Percentiles rank a stretch among this genome's conserved stretches.
Evolutionary conservation across 352 stramenopile genomes (phyloP).

Genomic region (Globisporangium apiculatum): DNA sequence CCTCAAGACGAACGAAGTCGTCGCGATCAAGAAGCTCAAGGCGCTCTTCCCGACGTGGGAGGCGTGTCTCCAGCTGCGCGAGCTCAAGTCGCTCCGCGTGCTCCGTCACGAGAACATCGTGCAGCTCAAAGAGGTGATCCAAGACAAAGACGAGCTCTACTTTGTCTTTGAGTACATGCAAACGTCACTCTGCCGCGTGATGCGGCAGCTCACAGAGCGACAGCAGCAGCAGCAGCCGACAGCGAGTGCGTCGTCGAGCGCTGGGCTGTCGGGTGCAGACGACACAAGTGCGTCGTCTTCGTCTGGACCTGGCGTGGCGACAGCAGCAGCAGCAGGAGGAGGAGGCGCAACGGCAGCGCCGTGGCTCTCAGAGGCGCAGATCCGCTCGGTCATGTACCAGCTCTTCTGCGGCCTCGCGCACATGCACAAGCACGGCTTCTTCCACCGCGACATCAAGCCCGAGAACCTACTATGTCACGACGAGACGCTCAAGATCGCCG

Average conservation of each 20-base stretch:
- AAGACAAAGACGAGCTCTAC: slow-evolving; percentile 83
- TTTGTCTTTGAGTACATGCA: slow-evolving; percentile 88
- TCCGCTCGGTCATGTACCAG: slow-evolving; percentile 74
- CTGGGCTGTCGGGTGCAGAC: background rate
- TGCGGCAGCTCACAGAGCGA: slow-evolving; percentile 28
- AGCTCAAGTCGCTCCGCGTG: slow-evolving; percentile 71
- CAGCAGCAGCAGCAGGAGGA: slow-evolving; percentile 1
- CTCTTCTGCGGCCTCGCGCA: slow-evolving; percentile 68
- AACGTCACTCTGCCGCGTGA: slow-evolving; percentile 68
- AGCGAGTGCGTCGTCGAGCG: background rate
- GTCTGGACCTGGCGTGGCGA: too few relatives aligned
- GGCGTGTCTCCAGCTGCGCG: slow-evolving; percentile 71
- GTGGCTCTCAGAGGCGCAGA: slow-evolving; percentile 55
- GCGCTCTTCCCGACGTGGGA: slow-evolving; percentile 73
- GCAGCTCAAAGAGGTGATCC: slow-evolving; percentile 80
- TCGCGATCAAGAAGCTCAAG: slow-evolving; percentile 87
- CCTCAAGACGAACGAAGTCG: slow-evolving; percentile 86
- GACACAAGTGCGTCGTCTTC: background rate
- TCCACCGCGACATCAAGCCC: slow-evolving; percentile 79
- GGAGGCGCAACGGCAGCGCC: background rate
- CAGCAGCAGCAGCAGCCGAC: slow-evolving; percentile 14
- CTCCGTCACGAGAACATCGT: slow-evolving; percentile 82
- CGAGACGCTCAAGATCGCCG: slow-evolving; percentile 67
- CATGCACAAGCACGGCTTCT: slow-evolving; percentile 83
- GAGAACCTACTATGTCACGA: slow-evolving; percentile 65